Conservation (phyloP, 2,329 filamentous ascomycete species). For the Trichoderma guizhouense region DNA sequence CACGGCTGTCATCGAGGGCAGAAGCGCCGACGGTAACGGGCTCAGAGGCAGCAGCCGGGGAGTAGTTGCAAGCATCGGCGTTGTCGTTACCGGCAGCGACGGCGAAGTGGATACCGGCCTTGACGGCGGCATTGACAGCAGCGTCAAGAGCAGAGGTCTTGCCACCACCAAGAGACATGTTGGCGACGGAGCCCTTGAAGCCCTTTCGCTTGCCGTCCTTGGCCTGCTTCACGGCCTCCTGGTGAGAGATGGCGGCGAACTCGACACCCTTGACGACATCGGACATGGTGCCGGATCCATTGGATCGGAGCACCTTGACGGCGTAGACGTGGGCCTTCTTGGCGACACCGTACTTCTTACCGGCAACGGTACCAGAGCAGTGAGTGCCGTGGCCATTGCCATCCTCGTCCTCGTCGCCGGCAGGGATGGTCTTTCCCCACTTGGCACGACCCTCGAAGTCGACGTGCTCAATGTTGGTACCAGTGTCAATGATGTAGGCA, state of each 20-base stretch:
- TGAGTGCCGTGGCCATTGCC: conserved; percentile 98
- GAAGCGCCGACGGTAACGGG: conserved; percentile 96
- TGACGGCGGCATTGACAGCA: conserved; percentile 90
- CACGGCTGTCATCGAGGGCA: conserved; percentile 88
- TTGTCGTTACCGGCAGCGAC: conserved; percentile 99
- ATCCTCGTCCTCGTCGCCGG: conserved; percentile 79
- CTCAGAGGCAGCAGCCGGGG: conserved; percentile 84
- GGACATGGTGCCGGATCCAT: conserved; percentile 96
- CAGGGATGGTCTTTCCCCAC: conserved; percentile 96
- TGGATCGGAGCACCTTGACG: conserved; percentile 97
- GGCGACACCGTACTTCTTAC: conserved; percentile 98
- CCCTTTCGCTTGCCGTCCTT: conserved; percentile 90
- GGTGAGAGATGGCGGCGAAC: conserved; percentile 80
- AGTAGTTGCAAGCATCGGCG: conserved; percentile 98
- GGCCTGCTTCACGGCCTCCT: conserved; percentile 69
- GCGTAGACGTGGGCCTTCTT: conserved; percentile 98
- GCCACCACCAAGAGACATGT: conserved; percentile 98
- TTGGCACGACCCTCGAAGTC: conserved; percentile 94
- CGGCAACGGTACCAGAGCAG: conserved; percentile 96
- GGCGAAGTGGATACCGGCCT: conserved; percentile 91
- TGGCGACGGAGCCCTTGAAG: conserved; percentile 98
- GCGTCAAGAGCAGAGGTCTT: conserved; percentile 90
- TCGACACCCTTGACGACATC: conserved; percentile 98
- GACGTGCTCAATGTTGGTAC: conserved; percentile 88
- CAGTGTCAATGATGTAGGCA: conserved; percentile 97